A percentile compares a stretch with the other conserved stretches of the same genome.
Conservation (phyloP, 2,329 filamentous ascomycete genomes). For the Verticillium zaregamsianum region DNA sequence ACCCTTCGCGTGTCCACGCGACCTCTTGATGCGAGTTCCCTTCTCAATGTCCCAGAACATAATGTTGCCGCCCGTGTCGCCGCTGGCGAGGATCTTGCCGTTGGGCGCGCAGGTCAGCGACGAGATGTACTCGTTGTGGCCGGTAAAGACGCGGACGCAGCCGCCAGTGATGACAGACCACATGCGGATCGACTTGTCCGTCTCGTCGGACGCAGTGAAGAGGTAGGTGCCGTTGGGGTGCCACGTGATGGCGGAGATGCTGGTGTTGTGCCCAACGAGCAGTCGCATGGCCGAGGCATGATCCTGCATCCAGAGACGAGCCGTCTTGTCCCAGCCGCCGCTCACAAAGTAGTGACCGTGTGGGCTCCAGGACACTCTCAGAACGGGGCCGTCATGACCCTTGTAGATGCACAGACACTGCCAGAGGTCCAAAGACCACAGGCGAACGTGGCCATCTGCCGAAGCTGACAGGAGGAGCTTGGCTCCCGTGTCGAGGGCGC, state of each 20-base stretch:
- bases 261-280: slow-evolving; percentile 87
- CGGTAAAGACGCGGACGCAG: slow-evolving; percentile 86
- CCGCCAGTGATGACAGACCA: slow-evolving; percentile 88
- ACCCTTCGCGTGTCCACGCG: slow-evolving; percentile 88
- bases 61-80: slow-evolving; percentile 83
- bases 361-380: slow-evolving; percentile 84
- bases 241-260: slow-evolving; percentile 88
- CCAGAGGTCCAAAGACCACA: slow-evolving; percentile 93
- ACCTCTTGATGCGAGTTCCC: slow-evolving; percentile 82
- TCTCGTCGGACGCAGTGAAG: slow-evolving; percentile 84
- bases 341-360: slow-evolving; percentile 94
- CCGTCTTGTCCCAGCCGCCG: slow-evolving; percentile 83
- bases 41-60: slow-evolving; percentile 92
- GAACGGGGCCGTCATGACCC: slow-evolving; percentile 84
- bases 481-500: slow-evolving; percentile 48
- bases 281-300: slow-evolving; percentile 85
- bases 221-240: slow-evolving; percentile 92
- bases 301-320: slow-evolving; percentile 88
- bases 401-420: slow-evolving; percentile 92
- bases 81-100: slow-evolving; percentile 86
- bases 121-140: slow-evolving; percentile 84
- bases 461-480: slow-evolving; percentile 84
- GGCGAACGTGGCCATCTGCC: slow-evolving; percentile 79
- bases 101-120: slow-evolving; percentile 81
- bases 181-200: slow-evolving; percentile 90